These are phyloP conservation scores for Panaeolus cyanescens DNA, from an alignment of 768 basidiomycete genomes.

Conservation along the genomic window DNA sequence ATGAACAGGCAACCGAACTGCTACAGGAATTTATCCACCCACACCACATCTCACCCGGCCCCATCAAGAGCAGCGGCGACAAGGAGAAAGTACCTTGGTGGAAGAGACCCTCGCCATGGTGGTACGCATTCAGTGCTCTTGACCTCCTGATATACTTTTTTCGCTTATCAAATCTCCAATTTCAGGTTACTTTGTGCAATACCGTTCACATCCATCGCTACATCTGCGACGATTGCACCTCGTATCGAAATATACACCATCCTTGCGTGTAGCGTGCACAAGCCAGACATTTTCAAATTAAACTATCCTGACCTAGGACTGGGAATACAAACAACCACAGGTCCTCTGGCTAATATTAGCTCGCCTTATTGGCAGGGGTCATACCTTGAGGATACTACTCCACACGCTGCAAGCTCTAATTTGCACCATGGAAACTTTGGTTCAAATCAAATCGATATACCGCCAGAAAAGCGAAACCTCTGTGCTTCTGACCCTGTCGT, in stretches of 20 bases:
- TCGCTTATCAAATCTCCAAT: neutral
- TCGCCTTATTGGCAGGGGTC: neutral
- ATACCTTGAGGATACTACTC: neutral
- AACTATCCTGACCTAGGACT: conserved; percentile 17
- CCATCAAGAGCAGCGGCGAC: conserved; percentile 16
- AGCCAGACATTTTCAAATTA: conserved; percentile 51
- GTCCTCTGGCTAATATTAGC: conserved; percentile 4
- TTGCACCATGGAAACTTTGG: neutral
- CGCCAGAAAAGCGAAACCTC: conserved; percentile 18
- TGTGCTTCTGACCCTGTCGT: conserved; percentile 76
- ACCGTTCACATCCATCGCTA: conserved; percentile 57
- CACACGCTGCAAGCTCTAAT: neutral
- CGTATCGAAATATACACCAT: conserved; percentile 74
- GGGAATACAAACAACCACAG: neutral
- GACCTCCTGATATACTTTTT: neutral
- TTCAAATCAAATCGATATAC: conserved; percentile 1
- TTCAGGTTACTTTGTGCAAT: conserved; percentile 58
- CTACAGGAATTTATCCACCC: conserved; percentile 46
- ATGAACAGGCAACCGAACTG: conserved; percentile 47
- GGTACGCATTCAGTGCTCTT: conserved; percentile 47
- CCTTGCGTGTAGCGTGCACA: conserved; percentile 69
- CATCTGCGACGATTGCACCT: conserved; percentile 63
- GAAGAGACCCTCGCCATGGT: conserved; percentile 71
- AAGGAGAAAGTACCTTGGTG: conserved; percentile 61
- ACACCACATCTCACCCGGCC: conserved; percentile 37